Evolutionary conservation across 495 filamentous ascomycete genomes (phyloP), one percentile per base, ranked within the genome.

Genomic region (Trichocladium uniseriatum): DNA sequence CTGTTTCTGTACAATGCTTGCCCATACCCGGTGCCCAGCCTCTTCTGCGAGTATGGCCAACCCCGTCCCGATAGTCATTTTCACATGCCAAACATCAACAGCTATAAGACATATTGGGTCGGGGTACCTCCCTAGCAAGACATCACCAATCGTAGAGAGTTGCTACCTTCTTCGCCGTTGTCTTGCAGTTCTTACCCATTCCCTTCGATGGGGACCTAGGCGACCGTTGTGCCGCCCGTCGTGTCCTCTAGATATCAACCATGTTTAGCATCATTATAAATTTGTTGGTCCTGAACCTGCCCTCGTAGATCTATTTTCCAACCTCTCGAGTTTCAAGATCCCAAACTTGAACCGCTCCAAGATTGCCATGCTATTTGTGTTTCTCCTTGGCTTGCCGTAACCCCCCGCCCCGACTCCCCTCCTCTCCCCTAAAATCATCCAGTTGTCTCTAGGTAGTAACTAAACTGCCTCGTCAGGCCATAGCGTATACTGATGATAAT

Each of bases 181-280:
- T 80, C n/a, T 72, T 82, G 41, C 81, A 84, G 54, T 80, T 77
- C 55, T 61, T 60, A 0, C 76, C 77, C 1, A 59, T 79, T 20
- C 52, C 64, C 7, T 73, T 67, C 52, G 73, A 75, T 55, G 79
- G 72, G 73, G 56, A 76, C 37, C 53, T 53, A 0, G 59, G 57
- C 0, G 76, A 75, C 5, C 57, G 56, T 27, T 81, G 77, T 46
- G 68, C 77, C 34, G 63, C 77, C 54, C 69, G 65, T 13, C 64
- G 69, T 22, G 53, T 70, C 6, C 64, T 76, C 5, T 78, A 72
- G 43, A 63, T 72, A 4, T 54, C 59, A 2, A 68, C 75, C 1
- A 66, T 60, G 1, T 55, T 79, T 39, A 78, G 75, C 40, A 70
- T 79, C 20, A 48, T 75, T 2, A 77, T 69, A 0, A 76, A 80